Percentiles rank a stretch among this genome's conserved stretches.
These are phyloP conservation scores for Aquilaria malaccensis DNA, from an alignment of 345 rosid species.

Conservation along the genomic window DNA sequence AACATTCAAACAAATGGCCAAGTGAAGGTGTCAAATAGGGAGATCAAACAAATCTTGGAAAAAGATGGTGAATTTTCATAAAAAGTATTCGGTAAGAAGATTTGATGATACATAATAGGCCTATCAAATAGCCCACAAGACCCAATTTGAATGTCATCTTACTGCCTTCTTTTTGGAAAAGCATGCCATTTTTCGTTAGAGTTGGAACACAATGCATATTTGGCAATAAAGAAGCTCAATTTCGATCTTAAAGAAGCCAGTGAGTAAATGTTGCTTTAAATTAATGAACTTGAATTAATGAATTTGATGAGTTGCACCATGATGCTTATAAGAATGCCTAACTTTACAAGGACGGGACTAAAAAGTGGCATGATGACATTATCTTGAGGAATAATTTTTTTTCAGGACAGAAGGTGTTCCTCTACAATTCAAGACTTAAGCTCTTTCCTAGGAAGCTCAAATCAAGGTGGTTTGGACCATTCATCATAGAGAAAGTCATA, in stretches of 20 bases:
- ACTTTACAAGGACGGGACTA: neutral
- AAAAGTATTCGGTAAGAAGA: too few species aligned
- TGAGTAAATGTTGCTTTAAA: too few species aligned
- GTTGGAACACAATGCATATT: too few species aligned
- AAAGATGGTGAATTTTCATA: too few species aligned
- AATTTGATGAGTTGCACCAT: neutral
- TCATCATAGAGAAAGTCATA: neutral
- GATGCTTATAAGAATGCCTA: neutral
- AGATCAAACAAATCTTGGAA: neutral
- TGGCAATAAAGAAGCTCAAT: too few species aligned
- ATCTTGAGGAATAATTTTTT: neutral
- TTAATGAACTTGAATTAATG: too few species aligned
- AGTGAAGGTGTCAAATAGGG: neutral
- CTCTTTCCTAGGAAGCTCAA: neutral
- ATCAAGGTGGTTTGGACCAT: neutral
- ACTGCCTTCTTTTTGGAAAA: too few species aligned
- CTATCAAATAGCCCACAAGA: too few species aligned
- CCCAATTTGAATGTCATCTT: too few species aligned
- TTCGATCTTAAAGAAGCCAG: too few species aligned
- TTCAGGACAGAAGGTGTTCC: neutral
- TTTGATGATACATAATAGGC: too few species aligned
- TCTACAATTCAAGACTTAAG: neutral
- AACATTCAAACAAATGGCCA: neutral
- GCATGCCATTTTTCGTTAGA: too few species aligned
- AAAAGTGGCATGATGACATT: neutral